These are phyloP conservation scores for Saturnispora kantuleensis DNA, from an alignment of 805 yeast species.

Conservation along the genomic window DNA sequence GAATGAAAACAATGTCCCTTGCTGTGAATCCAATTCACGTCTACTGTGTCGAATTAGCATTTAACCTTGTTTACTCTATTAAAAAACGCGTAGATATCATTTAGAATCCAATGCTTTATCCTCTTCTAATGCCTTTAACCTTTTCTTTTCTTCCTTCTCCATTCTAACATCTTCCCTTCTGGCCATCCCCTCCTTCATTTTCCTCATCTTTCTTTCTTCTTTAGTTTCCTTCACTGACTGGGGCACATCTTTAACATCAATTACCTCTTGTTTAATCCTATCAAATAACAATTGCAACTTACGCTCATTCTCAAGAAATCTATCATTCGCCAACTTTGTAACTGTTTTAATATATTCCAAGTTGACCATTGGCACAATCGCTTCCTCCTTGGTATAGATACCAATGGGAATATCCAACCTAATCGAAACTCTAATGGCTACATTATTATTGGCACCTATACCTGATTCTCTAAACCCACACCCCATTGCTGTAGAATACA, in stretches of 20 bases:
- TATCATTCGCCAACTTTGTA: conserved; percentile 45
- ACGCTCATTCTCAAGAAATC: conserved; percentile 56
- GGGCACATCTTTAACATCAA: not conserved
- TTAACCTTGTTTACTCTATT: not conserved
- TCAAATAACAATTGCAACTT: conserved; percentile 42
- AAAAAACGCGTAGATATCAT: no score
- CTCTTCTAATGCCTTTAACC: conserved; percentile 1
- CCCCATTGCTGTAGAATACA: conserved; percentile 65
- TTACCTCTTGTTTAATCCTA: conserved; percentile 30
- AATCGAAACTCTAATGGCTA: conserved; percentile 69
- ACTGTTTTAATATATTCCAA: conserved; percentile 41
- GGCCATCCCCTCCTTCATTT: conserved; percentile 41
- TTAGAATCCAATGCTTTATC: not conserved
- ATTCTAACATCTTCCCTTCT: conserved; percentile 18
- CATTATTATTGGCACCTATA: conserved; percentile 67
- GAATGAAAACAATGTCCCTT: no score
- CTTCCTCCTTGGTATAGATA: conserved; percentile 28
- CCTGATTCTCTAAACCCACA: conserved; percentile 88
- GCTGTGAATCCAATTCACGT: no score
- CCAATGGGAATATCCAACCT: conserved; percentile 75
- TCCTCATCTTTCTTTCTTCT: conserved; percentile 47
- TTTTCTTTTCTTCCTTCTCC: conserved; percentile 13
- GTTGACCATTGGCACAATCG: conserved; percentile 34
- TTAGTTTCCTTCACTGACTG: conserved; percentile 34
- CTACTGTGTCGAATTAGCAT: not conserved